These are phyloP conservation scores for Paratrypanosoma confusum DNA, from an alignment of 208 protist species.

Conservation along the genomic window DNA sequence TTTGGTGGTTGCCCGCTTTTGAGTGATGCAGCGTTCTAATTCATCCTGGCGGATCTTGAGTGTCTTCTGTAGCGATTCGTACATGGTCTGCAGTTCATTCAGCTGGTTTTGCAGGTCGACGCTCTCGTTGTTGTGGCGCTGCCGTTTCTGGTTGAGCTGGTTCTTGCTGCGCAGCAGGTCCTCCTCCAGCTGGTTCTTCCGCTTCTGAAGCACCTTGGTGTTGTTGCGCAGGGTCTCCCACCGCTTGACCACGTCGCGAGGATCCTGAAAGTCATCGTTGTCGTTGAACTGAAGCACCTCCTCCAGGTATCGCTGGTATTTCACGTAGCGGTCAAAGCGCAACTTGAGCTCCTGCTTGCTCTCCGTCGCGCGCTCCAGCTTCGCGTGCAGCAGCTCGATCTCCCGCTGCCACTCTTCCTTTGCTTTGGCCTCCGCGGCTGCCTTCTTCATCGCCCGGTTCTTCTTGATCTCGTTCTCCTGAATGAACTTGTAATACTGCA, in stretches of 20 bases:
- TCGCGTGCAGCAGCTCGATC: conserved; percentile 47
- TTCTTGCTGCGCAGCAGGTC: conserved; percentile 83
- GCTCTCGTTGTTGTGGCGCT: conserved; percentile 74
- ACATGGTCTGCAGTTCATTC: conserved; percentile 77
- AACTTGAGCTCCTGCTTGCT: conserved; percentile 43
- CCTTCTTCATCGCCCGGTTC: conserved; percentile 79
- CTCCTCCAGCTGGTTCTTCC: conserved; percentile 86
- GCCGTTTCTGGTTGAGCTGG: conserved; percentile 61
- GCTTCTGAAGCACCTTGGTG: conserved; percentile 80
- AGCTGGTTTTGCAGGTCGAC: conserved; percentile 84
- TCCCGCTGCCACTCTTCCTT: conserved; percentile 79
- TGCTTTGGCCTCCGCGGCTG: conserved; percentile 67
- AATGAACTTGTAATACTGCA: conserved; percentile 92
- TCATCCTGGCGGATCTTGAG: conserved; percentile 86
- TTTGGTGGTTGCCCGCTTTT: conserved; percentile 78
- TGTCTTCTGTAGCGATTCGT: conserved; percentile 74
- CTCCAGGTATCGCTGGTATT: conserved; percentile 84
- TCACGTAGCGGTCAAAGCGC: conserved; percentile 50
- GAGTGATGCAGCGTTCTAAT: conserved; percentile 77
- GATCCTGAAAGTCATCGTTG: conserved; percentile 85
- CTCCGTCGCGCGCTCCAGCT: conserved; percentile 39
- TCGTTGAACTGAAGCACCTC: conserved; percentile 84
- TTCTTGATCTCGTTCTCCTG: conserved; percentile 90
- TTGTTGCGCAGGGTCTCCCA: conserved; percentile 88
- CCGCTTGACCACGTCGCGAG: conserved; percentile 82